A percentile compares a stretch with the other conserved stretches of the same genome.
Conservation (phyloP, 169 alveolate species). For the Cystoisospora suis region DNA sequence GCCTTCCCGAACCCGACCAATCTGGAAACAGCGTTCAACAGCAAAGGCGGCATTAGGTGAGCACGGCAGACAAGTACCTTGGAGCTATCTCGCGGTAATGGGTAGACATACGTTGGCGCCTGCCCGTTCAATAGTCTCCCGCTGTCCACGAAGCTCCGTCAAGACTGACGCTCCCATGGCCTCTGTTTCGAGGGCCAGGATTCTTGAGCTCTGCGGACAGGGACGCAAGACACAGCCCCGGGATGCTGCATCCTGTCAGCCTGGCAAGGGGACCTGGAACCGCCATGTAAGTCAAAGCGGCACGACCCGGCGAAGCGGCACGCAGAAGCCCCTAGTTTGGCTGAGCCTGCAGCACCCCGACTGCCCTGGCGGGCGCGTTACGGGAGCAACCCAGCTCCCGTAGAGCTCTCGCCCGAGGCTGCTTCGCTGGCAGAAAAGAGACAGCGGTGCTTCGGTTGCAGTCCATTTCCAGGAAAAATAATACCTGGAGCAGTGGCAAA, state of each 20-base stretch:
- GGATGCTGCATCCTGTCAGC: background rate
- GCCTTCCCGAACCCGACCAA: background rate
- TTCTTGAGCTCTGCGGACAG: slow-evolving; percentile 4
- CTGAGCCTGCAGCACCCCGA: no score
- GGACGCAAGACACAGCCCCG: background rate
- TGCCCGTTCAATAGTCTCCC: background rate
- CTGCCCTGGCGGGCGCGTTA: no score
- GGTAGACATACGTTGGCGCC: background rate
- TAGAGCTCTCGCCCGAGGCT: no score
- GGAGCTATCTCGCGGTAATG: background rate
- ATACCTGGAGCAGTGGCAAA: background rate
- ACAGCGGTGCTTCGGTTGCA: no score
- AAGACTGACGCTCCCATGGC: background rate
- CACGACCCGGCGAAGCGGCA: background rate
- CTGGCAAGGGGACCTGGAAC: background rate
- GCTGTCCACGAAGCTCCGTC: background rate
- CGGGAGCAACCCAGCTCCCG: no score
- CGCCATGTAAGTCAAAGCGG: background rate
- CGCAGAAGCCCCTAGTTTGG: background rate
- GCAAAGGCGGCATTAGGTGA: background rate
- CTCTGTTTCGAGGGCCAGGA: slow-evolving; percentile 34
- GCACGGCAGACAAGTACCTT: no score
- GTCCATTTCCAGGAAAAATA: no score
- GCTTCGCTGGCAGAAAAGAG: no score
- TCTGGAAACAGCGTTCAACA: background rate